Evolutionary conservation across 2,329 filamentous ascomycete species (phyloP).

Genomic region (Ophiocordyceps unilateralis): DNA sequence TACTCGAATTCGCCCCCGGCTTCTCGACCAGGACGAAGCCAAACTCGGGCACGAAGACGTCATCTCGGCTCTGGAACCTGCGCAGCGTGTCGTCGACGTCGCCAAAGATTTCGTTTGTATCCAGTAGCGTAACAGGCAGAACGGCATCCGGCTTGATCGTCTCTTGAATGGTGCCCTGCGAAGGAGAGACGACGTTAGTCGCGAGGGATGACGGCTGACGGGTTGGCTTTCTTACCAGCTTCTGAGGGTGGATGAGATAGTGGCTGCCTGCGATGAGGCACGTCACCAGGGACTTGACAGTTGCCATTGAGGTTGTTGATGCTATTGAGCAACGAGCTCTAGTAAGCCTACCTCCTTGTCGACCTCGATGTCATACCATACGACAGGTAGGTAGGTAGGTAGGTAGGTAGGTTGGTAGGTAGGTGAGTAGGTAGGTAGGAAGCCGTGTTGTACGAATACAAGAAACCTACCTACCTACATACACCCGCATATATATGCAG

Average conservation of each 20-base stretch:
- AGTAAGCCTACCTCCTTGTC: no score
- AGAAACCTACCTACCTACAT: no score
- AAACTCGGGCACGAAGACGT: conserved; percentile 22
- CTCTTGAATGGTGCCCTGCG: conserved; percentile 22
- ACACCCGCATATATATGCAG: no score
- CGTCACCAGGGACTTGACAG: conserved; percentile 14
- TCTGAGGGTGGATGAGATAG: conserved; percentile 22
- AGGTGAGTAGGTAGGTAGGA: no score
- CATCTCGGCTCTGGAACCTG: conserved; percentile 16
- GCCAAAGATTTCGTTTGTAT: conserved; percentile 18
- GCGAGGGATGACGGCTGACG: background rate
- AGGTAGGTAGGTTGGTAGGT: no score
- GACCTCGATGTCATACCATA: no score
- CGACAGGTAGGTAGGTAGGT: no score
- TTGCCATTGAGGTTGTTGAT: conserved; percentile 6
- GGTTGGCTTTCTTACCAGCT: conserved; percentile 10
- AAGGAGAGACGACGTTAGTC: background rate
- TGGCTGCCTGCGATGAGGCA: conserved; percentile 19
- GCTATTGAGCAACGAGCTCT: no score
- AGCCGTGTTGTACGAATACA: no score
- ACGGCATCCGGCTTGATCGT: conserved; percentile 22
- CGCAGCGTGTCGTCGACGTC: conserved; percentile 17
- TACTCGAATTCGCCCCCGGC: conserved; percentile 8
- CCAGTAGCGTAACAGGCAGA: conserved; percentile 21
- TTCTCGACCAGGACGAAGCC: conserved; percentile 21